Evolutionary conservation across 1,139 yeast genomes (phyloP).

Genomic region (Scheffersomyces stambukii): DNA sequence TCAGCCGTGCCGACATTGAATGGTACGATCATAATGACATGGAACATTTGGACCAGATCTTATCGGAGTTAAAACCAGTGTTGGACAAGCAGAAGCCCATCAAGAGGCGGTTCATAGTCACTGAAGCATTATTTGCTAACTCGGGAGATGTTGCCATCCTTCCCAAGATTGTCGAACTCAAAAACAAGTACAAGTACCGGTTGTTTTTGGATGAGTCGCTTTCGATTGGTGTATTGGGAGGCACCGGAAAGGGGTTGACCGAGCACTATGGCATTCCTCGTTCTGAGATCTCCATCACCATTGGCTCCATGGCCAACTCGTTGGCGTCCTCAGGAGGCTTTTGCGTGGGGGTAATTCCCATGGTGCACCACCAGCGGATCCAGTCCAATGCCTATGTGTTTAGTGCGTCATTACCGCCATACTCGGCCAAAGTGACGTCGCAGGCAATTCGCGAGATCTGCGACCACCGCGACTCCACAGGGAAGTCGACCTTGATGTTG

Average conservation of each 20-base stretch:
- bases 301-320: conserved; percentile 81
- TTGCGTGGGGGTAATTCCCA: conserved; percentile 78
- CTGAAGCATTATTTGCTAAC: conserved; percentile 84
- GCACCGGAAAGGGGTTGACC: conserved; percentile 78
- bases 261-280: conserved; percentile 69
- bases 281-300: conserved; percentile 71
- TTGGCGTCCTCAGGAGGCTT: conserved; percentile 94
- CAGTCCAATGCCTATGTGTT: conserved; percentile 88
- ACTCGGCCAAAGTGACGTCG: conserved; percentile 72
- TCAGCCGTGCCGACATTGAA: conserved; percentile 80
- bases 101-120: conserved; percentile 82
- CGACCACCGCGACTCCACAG: conserved; percentile 27
- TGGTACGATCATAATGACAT: conserved; percentile 88
- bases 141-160: conserved; percentile 80
- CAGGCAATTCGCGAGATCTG: conserved; percentile 47
- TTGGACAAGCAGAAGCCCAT: conserved; percentile 66
- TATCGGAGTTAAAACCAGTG: conserved; percentile 60
- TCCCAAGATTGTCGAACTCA: conserved; percentile 66
- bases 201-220: conserved; percentile 81
- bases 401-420: conserved; percentile 94
- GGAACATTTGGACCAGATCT: conserved; percentile 70
- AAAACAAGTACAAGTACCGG: conserved; percentile 78
- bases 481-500: conserved; percentile 27
- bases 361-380: conserved; percentile 79
- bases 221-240: conserved; percentile 84